These are phyloP conservation scores for Brassica nigra DNA, from an alignment of 345 rosid species.

Conservation along the genomic window DNA sequence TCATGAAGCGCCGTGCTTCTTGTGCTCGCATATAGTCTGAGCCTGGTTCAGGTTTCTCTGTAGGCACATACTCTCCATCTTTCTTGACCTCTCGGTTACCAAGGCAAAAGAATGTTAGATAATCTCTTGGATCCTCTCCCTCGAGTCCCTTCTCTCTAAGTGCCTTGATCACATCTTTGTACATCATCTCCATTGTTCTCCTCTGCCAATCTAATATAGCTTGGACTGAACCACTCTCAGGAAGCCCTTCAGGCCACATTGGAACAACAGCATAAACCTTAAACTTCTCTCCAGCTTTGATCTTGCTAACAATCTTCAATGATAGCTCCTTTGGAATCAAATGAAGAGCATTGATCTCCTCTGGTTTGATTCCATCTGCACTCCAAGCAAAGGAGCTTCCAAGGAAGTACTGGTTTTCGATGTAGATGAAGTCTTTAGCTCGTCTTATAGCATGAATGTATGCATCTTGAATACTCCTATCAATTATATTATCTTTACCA, in stretches of 20 bases:
- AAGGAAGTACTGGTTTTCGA: conserved; percentile 95
- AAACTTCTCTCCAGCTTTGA: conserved; percentile 82
- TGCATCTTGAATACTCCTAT: conserved; percentile 96
- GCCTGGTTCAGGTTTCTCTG: conserved; percentile 86
- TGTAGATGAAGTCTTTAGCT: conserved; percentile 92
- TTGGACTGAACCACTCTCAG: conserved; percentile 91
- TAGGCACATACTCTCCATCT: conserved; percentile 82
- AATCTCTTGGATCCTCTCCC: conserved; percentile 79
- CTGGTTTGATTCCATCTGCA: conserved; percentile 82
- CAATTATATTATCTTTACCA: conserved; percentile 94
- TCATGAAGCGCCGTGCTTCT: conserved; percentile 95
- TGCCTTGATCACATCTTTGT: conserved; percentile 73
- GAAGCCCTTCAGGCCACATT: conserved; percentile 99
- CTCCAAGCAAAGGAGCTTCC: conserved; percentile 90
- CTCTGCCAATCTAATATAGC: conserved; percentile 97
- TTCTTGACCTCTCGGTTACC: conserved; percentile 91
- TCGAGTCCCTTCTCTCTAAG: conserved; percentile 64
- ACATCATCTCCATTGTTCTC: conserved; percentile 98
- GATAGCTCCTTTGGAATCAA: conserved; percentile 93
- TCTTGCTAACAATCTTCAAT: conserved; percentile 91
- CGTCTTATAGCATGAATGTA: conserved; percentile 91
- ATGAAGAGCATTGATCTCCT: conserved; percentile 85
- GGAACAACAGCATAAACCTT: conserved; percentile 87
- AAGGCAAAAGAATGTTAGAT: conserved; percentile 90
- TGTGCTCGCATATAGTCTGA: conserved; percentile 86